phyloP scores from a whole-genome alignment of 2,329 filamentous ascomycete species.

The Chaetomiaceae sp. region DNA sequence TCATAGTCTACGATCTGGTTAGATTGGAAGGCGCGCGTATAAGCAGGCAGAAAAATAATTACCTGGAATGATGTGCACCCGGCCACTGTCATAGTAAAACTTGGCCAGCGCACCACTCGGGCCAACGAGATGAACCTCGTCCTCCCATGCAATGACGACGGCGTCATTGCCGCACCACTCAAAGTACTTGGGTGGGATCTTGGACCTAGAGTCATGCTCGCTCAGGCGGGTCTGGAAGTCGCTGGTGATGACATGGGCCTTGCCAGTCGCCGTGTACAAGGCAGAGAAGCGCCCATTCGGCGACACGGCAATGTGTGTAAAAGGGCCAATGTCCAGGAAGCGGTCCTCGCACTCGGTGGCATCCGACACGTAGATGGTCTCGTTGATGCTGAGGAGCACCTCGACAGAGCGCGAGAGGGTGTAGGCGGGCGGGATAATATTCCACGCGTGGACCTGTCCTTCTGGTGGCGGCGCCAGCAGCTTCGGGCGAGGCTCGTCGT shows the following conservation, averaged over 20 bases:
- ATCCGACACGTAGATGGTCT: constrained; percentile 84
- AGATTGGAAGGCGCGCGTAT: not conserved
- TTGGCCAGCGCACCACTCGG: constrained; percentile 70
- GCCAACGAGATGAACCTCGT: constrained; percentile 91
- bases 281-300: constrained; percentile 86
- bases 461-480: constrained; percentile 71
- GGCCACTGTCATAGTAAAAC: constrained; percentile 79
- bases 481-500: constrained; percentile 85
- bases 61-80: constrained; percentile 84
- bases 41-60: constrained; percentile 31
- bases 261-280: constrained; percentile 79
- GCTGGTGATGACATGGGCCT: constrained; percentile 86
- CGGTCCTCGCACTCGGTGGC: constrained; percentile 87
- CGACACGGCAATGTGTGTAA: constrained; percentile 84
- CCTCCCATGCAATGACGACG: constrained; percentile 91
- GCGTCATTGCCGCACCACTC: constrained; percentile 97
- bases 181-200: constrained; percentile 79
- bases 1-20: constrained; percentile 54
- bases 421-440: constrained; percentile 78
- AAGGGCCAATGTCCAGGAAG: constrained; percentile 85
- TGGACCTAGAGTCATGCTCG: constrained; percentile 84
- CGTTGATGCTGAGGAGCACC: constrained; percentile 77
- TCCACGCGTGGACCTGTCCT: constrained; percentile 81
- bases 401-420: constrained; percentile 92
- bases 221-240: constrained; percentile 91